Evolutionary conservation across 768 basidiomycete genomes (phyloP).

Genomic region (Rhodotorula kratochvilovae): DNA sequence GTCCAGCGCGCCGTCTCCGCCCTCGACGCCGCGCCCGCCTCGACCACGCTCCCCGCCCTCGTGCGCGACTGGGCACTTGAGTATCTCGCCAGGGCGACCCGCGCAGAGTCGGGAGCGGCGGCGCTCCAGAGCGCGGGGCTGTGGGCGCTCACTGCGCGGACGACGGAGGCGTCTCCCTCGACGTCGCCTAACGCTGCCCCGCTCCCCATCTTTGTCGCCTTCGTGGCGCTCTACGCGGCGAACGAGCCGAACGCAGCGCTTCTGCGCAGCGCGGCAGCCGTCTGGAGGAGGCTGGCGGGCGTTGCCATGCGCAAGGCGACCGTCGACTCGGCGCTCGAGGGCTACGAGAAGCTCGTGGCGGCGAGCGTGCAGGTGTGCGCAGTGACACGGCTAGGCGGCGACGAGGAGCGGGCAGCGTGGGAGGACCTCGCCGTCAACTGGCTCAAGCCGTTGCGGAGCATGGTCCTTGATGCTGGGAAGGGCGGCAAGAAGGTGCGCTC

Average conservation of each 20-base stretch:
- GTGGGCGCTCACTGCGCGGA: slow-evolving; percentile 18
- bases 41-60: slow-evolving; percentile 8
- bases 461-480: slow-evolving; percentile 25
- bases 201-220: slow-evolving; percentile 25
- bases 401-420: background rate
- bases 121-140: background rate
- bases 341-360: slow-evolving; percentile 27
- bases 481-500: slow-evolving; percentile 35
- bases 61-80: slow-evolving; percentile 27
- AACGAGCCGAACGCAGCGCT: background rate
- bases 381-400: background rate
- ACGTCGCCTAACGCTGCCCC: background rate
- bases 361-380: background rate
- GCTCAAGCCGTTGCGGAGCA: slow-evolving; percentile 13
- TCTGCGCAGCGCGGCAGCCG: background rate
- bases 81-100: background rate
- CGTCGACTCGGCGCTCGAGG: slow-evolving; percentile 29
- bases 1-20: background rate
- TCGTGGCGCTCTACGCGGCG: background rate
- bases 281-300: slow-evolving; percentile 15
- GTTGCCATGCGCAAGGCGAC: slow-evolving; percentile 28
- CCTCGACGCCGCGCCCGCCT: slow-evolving; percentile 5
- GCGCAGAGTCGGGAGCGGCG: background rate
- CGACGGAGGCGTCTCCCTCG: background rate
- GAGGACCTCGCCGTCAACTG: slow-evolving; percentile 21